These are phyloP conservation scores for Parafenestella ontariensis DNA, from an alignment of 2,329 filamentous ascomycete genomes.

Conservation along the genomic window DNA sequence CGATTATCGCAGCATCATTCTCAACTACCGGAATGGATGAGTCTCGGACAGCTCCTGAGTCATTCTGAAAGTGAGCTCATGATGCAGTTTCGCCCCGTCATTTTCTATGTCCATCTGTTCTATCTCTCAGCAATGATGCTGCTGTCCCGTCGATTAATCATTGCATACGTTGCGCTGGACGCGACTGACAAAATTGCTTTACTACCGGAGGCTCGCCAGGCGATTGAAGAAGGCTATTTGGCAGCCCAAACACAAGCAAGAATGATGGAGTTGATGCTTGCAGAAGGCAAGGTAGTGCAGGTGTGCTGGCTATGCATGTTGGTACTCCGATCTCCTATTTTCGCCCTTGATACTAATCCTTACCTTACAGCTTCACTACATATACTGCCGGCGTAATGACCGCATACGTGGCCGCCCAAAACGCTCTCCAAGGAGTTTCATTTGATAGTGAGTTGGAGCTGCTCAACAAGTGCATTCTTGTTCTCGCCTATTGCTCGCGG, in stretches of 20 bases:
- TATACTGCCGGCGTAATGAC: slow-evolving; percentile 24
- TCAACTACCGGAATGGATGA: slow-evolving; percentile 22
- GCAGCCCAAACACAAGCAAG: slow-evolving; percentile 23
- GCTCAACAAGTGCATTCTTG: slow-evolving; percentile 7
- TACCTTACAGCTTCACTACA: slow-evolving; percentile 14
- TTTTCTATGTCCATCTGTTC: slow-evolving; percentile 29
- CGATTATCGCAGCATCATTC: slow-evolving; percentile 17
- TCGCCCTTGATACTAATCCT: not conserved
- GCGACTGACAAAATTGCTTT: slow-evolving; percentile 1
- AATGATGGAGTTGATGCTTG: slow-evolving; percentile 17
- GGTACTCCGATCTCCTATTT: not conserved
- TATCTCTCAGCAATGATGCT: slow-evolving; percentile 31
- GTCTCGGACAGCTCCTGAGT: slow-evolving; percentile 2
- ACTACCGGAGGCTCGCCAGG: slow-evolving; percentile 6
- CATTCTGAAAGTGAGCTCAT: not conserved
- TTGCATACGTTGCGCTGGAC: slow-evolving; percentile 8
- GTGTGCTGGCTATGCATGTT: slow-evolving; percentile 33
- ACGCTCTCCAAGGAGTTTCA: slow-evolving; percentile 11
- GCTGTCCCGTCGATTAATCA: slow-evolving; percentile 20
- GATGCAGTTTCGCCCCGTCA: slow-evolving; percentile 6
- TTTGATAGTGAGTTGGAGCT: slow-evolving; percentile 9
- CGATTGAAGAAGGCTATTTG: slow-evolving; percentile 22
- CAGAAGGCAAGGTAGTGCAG: slow-evolving; percentile 20
- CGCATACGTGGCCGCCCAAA: slow-evolving; percentile 19
- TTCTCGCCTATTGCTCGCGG: slow-evolving; percentile 11